phyloP scores from a whole-genome alignment of 306 rosid species.

The Abrus precatorius region DNA sequence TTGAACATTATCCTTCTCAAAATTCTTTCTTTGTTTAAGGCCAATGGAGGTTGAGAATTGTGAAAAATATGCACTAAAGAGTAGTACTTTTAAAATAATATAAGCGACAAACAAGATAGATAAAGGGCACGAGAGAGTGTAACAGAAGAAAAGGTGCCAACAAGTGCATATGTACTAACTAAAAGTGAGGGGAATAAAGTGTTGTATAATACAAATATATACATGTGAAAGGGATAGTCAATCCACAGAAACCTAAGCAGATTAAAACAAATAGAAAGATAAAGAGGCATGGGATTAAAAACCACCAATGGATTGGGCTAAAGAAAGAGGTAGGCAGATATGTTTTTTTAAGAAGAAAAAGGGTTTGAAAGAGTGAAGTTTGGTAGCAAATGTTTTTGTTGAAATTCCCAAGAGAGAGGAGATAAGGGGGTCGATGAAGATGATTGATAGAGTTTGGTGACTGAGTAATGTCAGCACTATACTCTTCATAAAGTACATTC shows the following conservation, averaged over 20 bases:
- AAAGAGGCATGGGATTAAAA: constrained; percentile 31
- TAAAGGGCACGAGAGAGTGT: constrained; percentile 15
- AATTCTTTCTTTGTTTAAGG: background rate
- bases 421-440: background rate
- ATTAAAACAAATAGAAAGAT: constrained; percentile 40
- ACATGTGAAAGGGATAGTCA: constrained; percentile 44
- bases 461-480: background rate
- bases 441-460: constrained; percentile 13
- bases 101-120: background rate
- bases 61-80: background rate
- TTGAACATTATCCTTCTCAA: background rate
- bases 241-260: constrained; percentile 38
- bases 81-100: background rate
- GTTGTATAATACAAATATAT: constrained; percentile 30
- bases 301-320: background rate
- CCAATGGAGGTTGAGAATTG: background rate
- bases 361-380: constrained; percentile 25
- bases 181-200: constrained; percentile 29
- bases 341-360: constrained; percentile 13
- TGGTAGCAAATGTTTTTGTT: constrained; percentile 27
- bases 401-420: background rate
- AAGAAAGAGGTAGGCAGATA: constrained; percentile 30
- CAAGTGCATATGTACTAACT: background rate
- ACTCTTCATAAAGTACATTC: too few relatives aligned
- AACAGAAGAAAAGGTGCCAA: constrained; percentile 1